Percentiles rank a stretch among this genome's conserved stretches.
Conservation (phyloP, 192 early-diverging fungal species). For the Gamsiella multidivaricata region DNA sequence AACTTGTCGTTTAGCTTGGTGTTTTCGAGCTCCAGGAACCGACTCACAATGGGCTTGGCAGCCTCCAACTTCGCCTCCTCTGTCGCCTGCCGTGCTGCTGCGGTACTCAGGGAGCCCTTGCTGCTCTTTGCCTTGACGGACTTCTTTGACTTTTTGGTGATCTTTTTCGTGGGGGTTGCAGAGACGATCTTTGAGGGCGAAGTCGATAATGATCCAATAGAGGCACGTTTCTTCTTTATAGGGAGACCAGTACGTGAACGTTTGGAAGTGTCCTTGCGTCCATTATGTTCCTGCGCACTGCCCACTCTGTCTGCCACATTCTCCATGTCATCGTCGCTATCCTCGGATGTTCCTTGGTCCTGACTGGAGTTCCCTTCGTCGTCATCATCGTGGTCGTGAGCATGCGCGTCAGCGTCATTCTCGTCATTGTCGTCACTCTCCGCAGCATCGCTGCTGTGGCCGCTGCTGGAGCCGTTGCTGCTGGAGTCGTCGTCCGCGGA, state of each 20-base stretch:
- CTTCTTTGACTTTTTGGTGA: constrained; percentile 50
- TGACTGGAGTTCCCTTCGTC: constrained; percentile 26
- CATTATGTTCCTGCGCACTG: neutral
- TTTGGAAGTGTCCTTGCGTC: constrained; percentile 9
- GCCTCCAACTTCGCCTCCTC: constrained; percentile 49
- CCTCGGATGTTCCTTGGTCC: constrained; percentile 36
- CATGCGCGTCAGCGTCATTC: neutral
- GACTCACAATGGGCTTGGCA: constrained; percentile 47
- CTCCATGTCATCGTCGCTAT: constrained; percentile 24
- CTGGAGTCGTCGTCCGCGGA: neutral
- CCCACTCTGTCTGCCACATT: neutral
- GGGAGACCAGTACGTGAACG: constrained; percentile 21
- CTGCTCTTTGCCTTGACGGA: constrained; percentile 38
- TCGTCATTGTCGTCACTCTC: constrained; percentile 8
- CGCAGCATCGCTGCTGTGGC: neutral
- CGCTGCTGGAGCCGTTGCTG: neutral
- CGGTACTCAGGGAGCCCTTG: constrained; percentile 28
- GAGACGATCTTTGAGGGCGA: constrained; percentile 43
- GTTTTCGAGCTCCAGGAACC: constrained; percentile 45
- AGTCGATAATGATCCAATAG: constrained; percentile 20
- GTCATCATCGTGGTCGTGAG: constrained; percentile 5
- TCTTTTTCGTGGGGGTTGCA: constrained; percentile 46
- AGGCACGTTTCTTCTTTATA: constrained; percentile 7
- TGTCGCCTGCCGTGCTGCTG: constrained; percentile 35
- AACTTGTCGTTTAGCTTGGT: constrained; percentile 51